A percentile compares a stretch with the other conserved stretches of the same genome.
Evolutionary conservation across 441 rosid genomes (phyloP).

Genomic region (Daphne laureola): DNA sequence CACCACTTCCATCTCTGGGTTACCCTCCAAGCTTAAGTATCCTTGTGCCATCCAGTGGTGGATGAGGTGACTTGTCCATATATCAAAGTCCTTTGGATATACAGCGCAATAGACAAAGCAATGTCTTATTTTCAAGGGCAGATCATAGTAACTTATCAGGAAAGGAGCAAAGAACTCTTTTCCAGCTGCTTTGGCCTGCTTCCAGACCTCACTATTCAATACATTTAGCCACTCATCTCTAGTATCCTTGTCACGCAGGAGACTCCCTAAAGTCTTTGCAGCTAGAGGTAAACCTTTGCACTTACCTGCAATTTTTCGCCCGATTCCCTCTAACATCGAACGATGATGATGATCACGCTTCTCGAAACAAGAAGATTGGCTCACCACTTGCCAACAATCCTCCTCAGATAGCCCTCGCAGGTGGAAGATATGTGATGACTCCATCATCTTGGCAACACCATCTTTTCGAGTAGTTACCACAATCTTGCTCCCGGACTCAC

Average conservation of each 20-base stretch:
- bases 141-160: neutral
- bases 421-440: neutral
- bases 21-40: neutral
- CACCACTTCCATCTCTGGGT: neutral
- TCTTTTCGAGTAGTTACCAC: too few species aligned
- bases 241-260: constrained; percentile 4
- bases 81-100: constrained; percentile 9
- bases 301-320: constrained; percentile 3
- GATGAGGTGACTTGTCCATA: neutral
- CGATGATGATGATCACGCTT: neutral
- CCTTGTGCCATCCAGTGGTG: constrained; percentile 14
- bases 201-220: too few species aligned
- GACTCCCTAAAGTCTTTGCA: constrained; percentile 10
- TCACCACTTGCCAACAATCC: neutral
- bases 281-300: constrained; percentile 8
- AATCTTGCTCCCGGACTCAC: too few species aligned
- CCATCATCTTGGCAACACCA: too few species aligned
- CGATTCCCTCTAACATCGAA: neutral
- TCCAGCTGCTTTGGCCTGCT: too few species aligned
- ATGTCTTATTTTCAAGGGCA: neutral
- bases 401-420: neutral
- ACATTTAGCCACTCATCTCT: neutral
- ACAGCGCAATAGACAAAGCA: constrained; percentile 12
- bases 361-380: neutral
- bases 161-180: too few species aligned